These are phyloP conservation scores for Auricularia cornea DNA, from an alignment of 768 basidiomycete species.

Conservation along the genomic window DNA sequence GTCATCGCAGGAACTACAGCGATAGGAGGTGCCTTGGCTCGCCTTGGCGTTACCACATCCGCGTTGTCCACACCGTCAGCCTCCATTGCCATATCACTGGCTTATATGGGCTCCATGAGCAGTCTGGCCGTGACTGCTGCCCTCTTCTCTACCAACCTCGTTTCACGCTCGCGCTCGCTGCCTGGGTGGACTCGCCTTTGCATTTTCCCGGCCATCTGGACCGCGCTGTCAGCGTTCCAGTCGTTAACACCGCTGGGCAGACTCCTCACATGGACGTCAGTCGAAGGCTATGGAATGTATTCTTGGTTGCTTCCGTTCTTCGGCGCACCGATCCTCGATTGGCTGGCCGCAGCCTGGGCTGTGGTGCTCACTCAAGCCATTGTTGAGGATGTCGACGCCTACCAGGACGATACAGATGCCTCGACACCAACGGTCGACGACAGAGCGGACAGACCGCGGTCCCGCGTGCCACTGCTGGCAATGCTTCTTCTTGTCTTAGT, in stretches of 20 bases:
- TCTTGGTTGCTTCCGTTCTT: conserved; percentile 50
- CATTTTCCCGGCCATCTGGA: conserved; percentile 66
- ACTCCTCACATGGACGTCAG: conserved; percentile 63
- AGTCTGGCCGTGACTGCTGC: conserved; percentile 26
- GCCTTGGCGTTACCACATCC: conserved; percentile 9
- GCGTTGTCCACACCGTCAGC: conserved; percentile 44
- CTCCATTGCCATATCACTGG: conserved; percentile 33
- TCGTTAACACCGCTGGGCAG: conserved; percentile 59
- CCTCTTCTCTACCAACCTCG: conserved; percentile 28
- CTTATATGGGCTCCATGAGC: conserved; percentile 35
- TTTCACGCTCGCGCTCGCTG: conserved; percentile 18
- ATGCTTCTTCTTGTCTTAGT: conserved; percentile 19
- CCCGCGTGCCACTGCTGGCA: conserved; percentile 33
- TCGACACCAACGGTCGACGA: not conserved
- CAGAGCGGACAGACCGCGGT: conserved; percentile 31
- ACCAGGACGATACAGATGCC: conserved; percentile 15
- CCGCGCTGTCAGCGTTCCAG: conserved; percentile 46
- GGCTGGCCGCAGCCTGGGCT: conserved; percentile 71
- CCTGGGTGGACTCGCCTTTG: conserved; percentile 36
- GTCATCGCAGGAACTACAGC: not conserved
- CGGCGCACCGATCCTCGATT: conserved; percentile 60
- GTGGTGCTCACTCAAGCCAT: conserved; percentile 48
- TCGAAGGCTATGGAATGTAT: conserved; percentile 45
- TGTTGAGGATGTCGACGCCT: conserved; percentile 40
- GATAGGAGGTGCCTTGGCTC: not conserved